phyloP scores from a whole-genome alignment of 2,329 filamentous ascomycete species.

The Colletotrichum cordylinicola region DNA sequence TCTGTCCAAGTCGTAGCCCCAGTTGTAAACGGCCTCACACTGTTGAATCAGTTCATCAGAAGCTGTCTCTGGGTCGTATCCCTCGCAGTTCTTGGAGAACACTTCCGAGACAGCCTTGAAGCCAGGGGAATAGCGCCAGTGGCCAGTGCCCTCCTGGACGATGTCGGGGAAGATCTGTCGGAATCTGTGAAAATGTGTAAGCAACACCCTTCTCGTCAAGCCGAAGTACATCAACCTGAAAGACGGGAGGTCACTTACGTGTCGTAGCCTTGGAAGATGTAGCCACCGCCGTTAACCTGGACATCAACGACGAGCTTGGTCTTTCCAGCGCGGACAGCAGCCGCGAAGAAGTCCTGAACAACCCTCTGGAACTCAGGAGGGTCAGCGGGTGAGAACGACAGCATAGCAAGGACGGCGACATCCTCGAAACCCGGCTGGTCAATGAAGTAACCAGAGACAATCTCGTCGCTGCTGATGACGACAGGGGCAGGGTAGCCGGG shows the following conservation, averaged over 20 bases:
- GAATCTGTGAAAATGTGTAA: constrained; percentile 43
- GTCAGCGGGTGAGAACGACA: constrained; percentile 28
- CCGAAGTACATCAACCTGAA: not conserved
- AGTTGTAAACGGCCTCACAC: constrained; percentile 48
- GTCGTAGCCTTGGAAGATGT: constrained; percentile 61
- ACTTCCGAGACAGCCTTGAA: constrained; percentile 52
- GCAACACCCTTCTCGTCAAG: not conserved
- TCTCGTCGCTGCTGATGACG: constrained; percentile 27
- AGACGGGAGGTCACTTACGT: constrained; percentile 15
- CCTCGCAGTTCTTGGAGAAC: constrained; percentile 47
- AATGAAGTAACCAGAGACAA: constrained; percentile 37
- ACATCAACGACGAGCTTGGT: constrained; percentile 68
- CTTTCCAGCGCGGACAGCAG: constrained; percentile 51
- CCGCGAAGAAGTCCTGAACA: constrained; percentile 36
- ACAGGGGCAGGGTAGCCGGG: constrained; percentile 33
- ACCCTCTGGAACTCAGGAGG: constrained; percentile 40
- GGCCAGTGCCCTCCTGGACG: constrained; percentile 40
- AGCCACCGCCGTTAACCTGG: constrained; percentile 62
- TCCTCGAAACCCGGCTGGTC: constrained; percentile 36
- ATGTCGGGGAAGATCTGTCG: constrained; percentile 53
- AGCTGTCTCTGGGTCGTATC: constrained; percentile 32
- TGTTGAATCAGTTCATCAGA: constrained; percentile 48
- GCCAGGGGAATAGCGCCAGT: constrained; percentile 42
- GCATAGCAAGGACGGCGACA: constrained; percentile 34
- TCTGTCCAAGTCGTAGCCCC: constrained; percentile 53